Percentiles rank a stretch among this genome's conserved stretches.
phyloP scores from a whole-genome alignment of 768 basidiomycete genomes.

The Trametes gibbosa region DNA sequence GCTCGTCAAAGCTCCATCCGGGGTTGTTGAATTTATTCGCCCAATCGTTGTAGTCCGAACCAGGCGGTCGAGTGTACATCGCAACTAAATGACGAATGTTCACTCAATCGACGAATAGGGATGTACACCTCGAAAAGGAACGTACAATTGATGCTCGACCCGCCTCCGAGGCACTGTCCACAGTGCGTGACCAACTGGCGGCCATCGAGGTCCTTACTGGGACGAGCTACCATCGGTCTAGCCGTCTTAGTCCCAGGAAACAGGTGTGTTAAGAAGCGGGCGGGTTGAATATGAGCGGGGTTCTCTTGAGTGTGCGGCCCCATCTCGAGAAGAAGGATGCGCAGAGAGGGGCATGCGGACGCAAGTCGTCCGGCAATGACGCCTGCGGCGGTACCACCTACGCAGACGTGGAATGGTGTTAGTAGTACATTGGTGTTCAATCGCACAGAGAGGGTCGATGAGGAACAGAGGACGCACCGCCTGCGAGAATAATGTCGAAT shows the following conservation, averaged over 20 bases:
- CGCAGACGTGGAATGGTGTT: too few species aligned
- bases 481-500: too few species aligned
- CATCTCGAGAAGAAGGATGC: constrained; percentile 58
- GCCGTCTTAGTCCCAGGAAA: constrained; percentile 39
- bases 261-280: constrained; percentile 43
- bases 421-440: too few species aligned
- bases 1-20: constrained; percentile 57
- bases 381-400: constrained; percentile 49
- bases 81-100: constrained; percentile 17
- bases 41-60: constrained; percentile 70
- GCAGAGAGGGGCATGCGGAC: constrained; percentile 48
- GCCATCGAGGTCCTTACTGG: constrained; percentile 42
- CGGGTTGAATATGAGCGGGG: constrained; percentile 50
- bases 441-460: too few species aligned
- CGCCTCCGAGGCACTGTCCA: constrained; percentile 57
- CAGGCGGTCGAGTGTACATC: constrained; percentile 56
- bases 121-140: constrained; percentile 18
- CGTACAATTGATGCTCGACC: constrained; percentile 44
- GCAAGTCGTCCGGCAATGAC: constrained; percentile 53
- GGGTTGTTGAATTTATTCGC: constrained; percentile 45
- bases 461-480: too few species aligned
- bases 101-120: background rate
- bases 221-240: constrained; percentile 36
- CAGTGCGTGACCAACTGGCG: constrained; percentile 42
- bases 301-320: constrained; percentile 50